Evolutionary conservation across 371 early-diverging fungal species (phyloP), one percentile per base, ranked within the genome.

Genomic region (Actinomucor elegans): DNA sequence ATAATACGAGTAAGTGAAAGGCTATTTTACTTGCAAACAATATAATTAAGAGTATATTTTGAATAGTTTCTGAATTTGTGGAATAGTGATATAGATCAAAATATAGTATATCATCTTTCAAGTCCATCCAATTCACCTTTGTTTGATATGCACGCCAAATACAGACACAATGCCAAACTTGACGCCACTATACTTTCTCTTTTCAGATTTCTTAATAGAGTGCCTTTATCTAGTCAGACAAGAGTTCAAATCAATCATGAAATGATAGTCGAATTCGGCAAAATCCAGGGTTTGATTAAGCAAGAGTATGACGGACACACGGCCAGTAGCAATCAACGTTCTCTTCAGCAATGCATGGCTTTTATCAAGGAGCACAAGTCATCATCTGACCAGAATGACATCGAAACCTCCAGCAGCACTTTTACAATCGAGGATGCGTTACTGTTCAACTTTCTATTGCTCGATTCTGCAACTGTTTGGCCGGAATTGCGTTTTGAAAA

Each of bases 51-150:
- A n/a, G n/a, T n/a, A n/a, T n/a, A n/a, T n/a, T 47, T 17, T 5
- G 9, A 18, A 35, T 29, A 73, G 67, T 52, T 73, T 46, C 23
- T 70, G 9, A 41, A 62, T 31, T 48, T 55, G 12, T 74, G 68
- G 65, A 35, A 35, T 1, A 12, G 42, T 14, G 46, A 61, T 40
- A 46, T 65, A 4, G 68, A 67, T 17, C 48, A 61, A 44, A 23
- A 50, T 9, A 47, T 67, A 18, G 18, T 70, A 9, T 50, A 45
- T 15, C 49, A 52, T 21, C 24, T 74, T 5, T 42, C 67, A 3
- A 48, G 63, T 36, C 18, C 40, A 5, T 17, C 61, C 3, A 33
- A 14, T 2, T 73, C 74, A 9, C 68, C 66, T 15, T 21, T 74
- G 5, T 59, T 48, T 29, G 20, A 33, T 11, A 31, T 67, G 21